phyloP scores from a whole-genome alignment of 2,329 filamentous ascomycete species.

The Trichoderma guizhouense region DNA sequence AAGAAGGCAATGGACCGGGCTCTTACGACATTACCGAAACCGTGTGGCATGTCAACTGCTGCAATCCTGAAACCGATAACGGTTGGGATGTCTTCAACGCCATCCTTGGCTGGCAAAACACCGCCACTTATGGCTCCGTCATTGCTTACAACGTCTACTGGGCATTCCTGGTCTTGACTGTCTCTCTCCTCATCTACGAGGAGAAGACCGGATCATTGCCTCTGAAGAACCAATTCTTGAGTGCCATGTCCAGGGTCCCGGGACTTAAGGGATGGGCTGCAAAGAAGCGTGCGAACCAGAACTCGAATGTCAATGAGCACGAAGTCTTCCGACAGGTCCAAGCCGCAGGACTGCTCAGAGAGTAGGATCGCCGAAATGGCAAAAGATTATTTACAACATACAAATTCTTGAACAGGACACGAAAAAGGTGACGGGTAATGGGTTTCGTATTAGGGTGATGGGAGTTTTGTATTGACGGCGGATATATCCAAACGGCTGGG shows the following conservation, averaged over 20 bases:
- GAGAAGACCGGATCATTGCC: slow-evolving; percentile 13
- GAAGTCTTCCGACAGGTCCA: slow-evolving; percentile 15
- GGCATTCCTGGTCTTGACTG: slow-evolving; percentile 43
- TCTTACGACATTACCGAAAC: slow-evolving; percentile 73
- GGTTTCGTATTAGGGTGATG: not conserved
- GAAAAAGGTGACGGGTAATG: not conserved
- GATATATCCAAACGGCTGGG: not conserved
- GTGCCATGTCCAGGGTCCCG: not conserved
- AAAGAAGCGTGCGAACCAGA: slow-evolving; percentile 1
- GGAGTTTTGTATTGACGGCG: not conserved
- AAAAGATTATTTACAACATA: not conserved
- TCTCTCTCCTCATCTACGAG: slow-evolving; percentile 9
- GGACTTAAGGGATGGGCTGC: not conserved
- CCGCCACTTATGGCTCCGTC: slow-evolving; percentile 81
- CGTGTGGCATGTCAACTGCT: slow-evolving; percentile 79
- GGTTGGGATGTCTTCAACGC: slow-evolving; percentile 74
- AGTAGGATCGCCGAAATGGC: not conserved
- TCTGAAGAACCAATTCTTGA: slow-evolving; percentile 9
- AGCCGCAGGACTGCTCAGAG: slow-evolving; percentile 5
- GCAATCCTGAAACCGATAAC: slow-evolving; percentile 60
- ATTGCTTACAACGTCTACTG: slow-evolving; percentile 88
- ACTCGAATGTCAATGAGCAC: not conserved
- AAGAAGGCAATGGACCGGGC: slow-evolving; percentile 45
- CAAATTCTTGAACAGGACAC: not conserved
- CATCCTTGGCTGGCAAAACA: slow-evolving; percentile 76